phyloP scores from a whole-genome alignment of 176 grass and related monocot species.

The Metroxylon sagu region DNA sequence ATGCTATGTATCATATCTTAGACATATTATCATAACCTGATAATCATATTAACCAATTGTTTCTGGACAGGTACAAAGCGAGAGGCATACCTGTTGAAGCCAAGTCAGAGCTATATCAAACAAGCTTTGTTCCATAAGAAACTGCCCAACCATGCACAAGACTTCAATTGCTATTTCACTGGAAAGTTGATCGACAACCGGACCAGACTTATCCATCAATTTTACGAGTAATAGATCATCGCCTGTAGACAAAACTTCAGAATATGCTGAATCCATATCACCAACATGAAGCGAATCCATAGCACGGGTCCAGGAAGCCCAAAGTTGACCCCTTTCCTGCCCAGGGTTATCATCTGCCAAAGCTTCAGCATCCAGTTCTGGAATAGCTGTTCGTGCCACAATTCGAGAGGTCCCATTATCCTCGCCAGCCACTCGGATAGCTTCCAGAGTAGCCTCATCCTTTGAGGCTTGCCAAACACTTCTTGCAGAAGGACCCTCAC shows the following conservation, averaged over 20 bases:
- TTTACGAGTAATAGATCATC: constrained; percentile 84
- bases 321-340: constrained; percentile 62
- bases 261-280: constrained; percentile 75
- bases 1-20: no score
- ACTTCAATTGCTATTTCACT: constrained; percentile 73
- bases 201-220: constrained; percentile 95
- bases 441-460: constrained; percentile 95
- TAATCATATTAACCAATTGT: no score
- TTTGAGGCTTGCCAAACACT: constrained; percentile 95
- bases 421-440: constrained; percentile 88
- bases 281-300: constrained; percentile 85
- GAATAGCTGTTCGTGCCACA: constrained; percentile 38
- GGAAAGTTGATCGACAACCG: constrained; percentile 75
- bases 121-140: constrained; percentile 81
- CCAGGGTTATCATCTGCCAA: constrained; percentile 63
- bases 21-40: no score
- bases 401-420: constrained; percentile 71
- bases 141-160: constrained; percentile 70
- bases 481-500: constrained; percentile 93
- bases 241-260: constrained; percentile 66
- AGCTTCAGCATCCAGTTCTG: constrained; percentile 64
- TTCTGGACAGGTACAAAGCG: neutral
- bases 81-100: constrained; percentile 75
- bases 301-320: constrained; percentile 73
- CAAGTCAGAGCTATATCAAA: constrained; percentile 83